Evolutionary conservation across 371 early-diverging fungal species (phyloP).

Genomic region (Apophysomyces trapeziformis): DNA sequence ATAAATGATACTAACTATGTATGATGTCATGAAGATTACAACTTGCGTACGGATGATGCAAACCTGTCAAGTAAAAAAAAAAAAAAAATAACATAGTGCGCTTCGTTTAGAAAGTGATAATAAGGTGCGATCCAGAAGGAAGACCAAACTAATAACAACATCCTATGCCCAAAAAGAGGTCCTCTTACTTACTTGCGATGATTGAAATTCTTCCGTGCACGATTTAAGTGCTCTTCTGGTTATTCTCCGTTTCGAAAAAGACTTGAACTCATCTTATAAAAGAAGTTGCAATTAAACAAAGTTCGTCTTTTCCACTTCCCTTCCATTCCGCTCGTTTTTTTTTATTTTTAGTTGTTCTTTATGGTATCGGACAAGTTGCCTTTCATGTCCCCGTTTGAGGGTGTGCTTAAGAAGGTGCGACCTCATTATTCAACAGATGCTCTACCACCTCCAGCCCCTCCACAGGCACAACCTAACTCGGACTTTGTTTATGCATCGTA

Average conservation of each 20-base stretch:
- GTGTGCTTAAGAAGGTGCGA: conserved; percentile 19
- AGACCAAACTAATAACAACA: background rate
- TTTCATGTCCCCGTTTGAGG: conserved; percentile 18
- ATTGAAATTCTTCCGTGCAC: conserved; percentile 6
- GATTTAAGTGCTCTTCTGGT: conserved; percentile 8
- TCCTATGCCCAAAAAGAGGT: background rate
- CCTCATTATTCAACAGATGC: conserved; percentile 22
- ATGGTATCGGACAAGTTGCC: conserved; percentile 21
- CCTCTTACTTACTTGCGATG: background rate
- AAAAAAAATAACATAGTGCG: too few species aligned
- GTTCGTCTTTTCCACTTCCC: conserved; percentile 9
- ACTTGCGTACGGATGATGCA: conserved; percentile 6
- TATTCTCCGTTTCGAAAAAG: conserved; percentile 33
- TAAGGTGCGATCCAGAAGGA: background rate
- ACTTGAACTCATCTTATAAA: conserved; percentile 19
- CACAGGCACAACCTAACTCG: conserved; percentile 13
- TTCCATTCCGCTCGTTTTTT: background rate
- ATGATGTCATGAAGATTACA: conserved; percentile 8
- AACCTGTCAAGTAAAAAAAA: background rate
- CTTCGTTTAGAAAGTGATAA: conserved; percentile 1
- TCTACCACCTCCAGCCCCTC: conserved; percentile 22
- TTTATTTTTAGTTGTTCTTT: conserved; percentile 6
- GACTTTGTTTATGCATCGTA: conserved; percentile 11
- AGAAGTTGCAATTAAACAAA: conserved; percentile 16
- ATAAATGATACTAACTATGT: background rate